These are phyloP conservation scores for Discostella stelligera DNA, from an alignment of 352 stramenopile genomes.

Conservation along the genomic window DNA sequence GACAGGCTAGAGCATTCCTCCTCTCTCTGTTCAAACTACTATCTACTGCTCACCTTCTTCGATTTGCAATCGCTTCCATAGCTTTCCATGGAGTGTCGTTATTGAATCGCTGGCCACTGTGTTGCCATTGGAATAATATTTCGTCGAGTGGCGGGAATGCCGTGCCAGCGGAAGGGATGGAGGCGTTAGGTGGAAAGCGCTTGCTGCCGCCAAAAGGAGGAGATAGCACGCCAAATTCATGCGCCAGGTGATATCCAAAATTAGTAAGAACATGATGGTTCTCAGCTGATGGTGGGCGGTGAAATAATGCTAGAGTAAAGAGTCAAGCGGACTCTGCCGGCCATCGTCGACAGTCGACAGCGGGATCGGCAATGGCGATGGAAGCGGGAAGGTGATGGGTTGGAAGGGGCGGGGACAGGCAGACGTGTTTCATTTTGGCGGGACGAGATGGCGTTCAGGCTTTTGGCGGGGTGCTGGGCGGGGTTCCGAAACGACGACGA, in stretches of 20 bases:
- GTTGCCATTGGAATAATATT: neutral
- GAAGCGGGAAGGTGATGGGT: neutral
- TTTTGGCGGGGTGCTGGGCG: neutral
- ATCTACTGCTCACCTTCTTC: constrained; percentile 51
- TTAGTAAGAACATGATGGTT: neutral
- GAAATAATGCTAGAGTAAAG: no score
- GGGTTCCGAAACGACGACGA: neutral
- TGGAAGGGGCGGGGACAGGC: neutral
- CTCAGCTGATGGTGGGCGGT: no score
- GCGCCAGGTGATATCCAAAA: neutral
- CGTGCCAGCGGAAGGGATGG: neutral
- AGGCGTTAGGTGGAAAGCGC: constrained; percentile 14
- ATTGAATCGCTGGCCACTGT: neutral
- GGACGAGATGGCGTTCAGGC: neutral
- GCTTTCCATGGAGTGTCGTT: constrained; percentile 45
- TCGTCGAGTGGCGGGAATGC: neutral
- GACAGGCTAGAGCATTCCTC: no score
- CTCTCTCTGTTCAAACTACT: no score
- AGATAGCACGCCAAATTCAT: constrained; percentile 1
- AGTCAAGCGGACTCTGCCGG: no score
- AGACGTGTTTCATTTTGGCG: neutral
- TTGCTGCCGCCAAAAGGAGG: neutral
- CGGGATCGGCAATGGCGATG: neutral
- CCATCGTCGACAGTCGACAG: neutral
- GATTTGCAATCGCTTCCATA: constrained; percentile 77